These are phyloP conservation scores for Sisymbrium irio DNA, from an alignment of 345 rosid species.

Conservation along the genomic window DNA sequence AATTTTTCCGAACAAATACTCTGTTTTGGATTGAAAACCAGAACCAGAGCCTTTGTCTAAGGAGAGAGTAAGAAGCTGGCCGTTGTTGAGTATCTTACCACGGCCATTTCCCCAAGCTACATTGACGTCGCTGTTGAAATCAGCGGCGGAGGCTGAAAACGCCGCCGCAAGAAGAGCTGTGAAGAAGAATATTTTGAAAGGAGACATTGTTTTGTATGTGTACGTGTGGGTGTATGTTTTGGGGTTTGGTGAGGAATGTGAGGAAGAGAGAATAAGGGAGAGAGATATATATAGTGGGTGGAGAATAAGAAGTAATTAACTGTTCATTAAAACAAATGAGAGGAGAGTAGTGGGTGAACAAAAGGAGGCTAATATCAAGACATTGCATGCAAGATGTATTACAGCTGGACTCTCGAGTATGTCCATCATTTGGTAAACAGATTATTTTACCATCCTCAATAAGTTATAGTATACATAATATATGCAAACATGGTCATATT, in stretches of 20 bases:
- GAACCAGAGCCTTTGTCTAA: constrained; percentile 47
- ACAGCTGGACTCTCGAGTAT: constrained; percentile 29
- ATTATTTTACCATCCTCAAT: neutral
- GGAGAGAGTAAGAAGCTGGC: constrained; percentile 32
- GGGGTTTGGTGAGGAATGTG: constrained; percentile 37
- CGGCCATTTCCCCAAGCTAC: constrained; percentile 35
- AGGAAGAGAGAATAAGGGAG: constrained; percentile 21
- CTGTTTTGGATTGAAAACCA: constrained; percentile 44
- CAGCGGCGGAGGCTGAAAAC: constrained; percentile 21
- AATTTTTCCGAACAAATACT: constrained; percentile 41
- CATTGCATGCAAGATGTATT: constrained; percentile 33
- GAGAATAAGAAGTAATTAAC: neutral
- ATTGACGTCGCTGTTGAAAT: constrained; percentile 25
- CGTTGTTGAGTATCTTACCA: constrained; percentile 34
- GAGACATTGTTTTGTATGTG: constrained; percentile 17
- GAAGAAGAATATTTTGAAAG: constrained; percentile 20
- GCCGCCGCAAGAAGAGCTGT: constrained; percentile 23
- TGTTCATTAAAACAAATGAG: neutral
- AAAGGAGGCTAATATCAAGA: constrained; percentile 28
- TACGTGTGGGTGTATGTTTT: constrained; percentile 17
- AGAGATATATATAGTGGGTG: constrained; percentile 23
- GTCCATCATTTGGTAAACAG: constrained; percentile 26
- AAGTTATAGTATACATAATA: neutral
- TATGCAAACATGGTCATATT: neutral
- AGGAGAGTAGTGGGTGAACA: constrained; percentile 34